Percentiles rank a stretch among this genome's conserved stretches.
Conservation (phyloP, 2,329 filamentous ascomycete species). For the Myriangium duriaei region DNA sequence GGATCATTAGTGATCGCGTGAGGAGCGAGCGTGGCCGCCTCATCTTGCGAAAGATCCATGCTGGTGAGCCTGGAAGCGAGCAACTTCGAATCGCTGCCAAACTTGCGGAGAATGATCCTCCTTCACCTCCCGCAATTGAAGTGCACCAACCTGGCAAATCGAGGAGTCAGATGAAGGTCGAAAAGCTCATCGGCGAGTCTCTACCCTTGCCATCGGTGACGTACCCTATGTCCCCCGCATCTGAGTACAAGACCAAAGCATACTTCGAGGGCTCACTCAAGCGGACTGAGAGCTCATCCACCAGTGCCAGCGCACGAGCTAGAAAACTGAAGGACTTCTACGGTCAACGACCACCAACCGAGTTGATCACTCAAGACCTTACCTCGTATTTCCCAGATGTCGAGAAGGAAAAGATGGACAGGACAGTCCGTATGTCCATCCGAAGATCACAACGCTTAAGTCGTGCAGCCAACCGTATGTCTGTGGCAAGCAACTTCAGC, state of each 20-base stretch:
- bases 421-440: slow-evolving; percentile 85
- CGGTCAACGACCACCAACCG: slow-evolving; percentile 83
- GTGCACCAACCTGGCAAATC: slow-evolving; percentile 53
- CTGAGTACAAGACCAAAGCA: slow-evolving; percentile 44
- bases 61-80: slow-evolving; percentile 74
- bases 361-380: slow-evolving; percentile 91
- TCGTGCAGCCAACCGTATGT: slow-evolving; percentile 82
- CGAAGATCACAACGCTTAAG: slow-evolving; percentile 82
- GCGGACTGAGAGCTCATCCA: slow-evolving; percentile 16
- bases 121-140: slow-evolving; percentile 41
- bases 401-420: slow-evolving; percentile 84
- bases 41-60: slow-evolving; percentile 84
- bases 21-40: slow-evolving; percentile 80
- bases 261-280: slow-evolving; percentile 32
- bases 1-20: slow-evolving; percentile 76
- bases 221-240: slow-evolving; percentile 75
- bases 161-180: slow-evolving; percentile 73
- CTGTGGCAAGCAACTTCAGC: slow-evolving; percentile 86
- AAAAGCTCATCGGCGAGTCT: slow-evolving; percentile 77
- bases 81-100: slow-evolving; percentile 79
- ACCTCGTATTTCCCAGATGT: slow-evolving; percentile 97
- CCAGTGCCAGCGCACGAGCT: slow-evolving; percentile 24
- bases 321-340: slow-evolving; percentile 67
- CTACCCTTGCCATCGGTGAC: slow-evolving; percentile 79
- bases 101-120: slow-evolving; percentile 70